Evolutionary conservation across 2,329 filamentous ascomycete genomes (phyloP).

Genomic region (Sporothrix brasiliensis): DNA sequence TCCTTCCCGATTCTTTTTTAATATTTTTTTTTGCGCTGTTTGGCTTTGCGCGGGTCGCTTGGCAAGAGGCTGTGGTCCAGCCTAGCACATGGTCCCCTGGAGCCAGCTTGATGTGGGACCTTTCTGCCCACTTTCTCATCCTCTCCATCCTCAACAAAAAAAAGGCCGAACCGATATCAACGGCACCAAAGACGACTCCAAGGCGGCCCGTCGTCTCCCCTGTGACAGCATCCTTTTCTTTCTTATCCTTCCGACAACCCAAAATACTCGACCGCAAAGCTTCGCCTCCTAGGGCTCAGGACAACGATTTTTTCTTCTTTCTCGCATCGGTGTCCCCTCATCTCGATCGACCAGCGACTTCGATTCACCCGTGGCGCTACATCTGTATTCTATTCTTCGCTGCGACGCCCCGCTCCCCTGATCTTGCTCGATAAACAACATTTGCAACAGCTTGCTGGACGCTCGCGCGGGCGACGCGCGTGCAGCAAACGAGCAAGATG

Average conservation of each 20-base stretch:
- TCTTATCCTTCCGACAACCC: background rate
- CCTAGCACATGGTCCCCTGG: conserved; percentile 4
- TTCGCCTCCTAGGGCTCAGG: background rate
- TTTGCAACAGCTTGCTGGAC: conserved; percentile 1
- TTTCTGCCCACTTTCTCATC: conserved; percentile 10
- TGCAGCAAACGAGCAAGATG: conserved; percentile 36
- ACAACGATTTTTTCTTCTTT: background rate
- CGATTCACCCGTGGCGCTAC: background rate
- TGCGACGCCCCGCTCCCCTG: background rate
- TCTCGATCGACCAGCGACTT: conserved; percentile 4
- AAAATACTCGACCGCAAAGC: background rate
- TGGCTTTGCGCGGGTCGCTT: conserved; percentile 22
- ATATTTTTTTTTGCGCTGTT: background rate
- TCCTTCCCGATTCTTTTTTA: background rate
- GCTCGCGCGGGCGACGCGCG: conserved; percentile 10
- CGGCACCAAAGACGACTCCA: background rate
- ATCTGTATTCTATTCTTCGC: no score
- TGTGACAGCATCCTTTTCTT: background rate
- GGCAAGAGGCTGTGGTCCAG: conserved; percentile 3
- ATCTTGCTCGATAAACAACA: background rate
- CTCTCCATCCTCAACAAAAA: conserved; percentile 21
- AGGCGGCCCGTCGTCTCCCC: background rate
- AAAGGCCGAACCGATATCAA: background rate
- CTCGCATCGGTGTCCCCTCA: background rate
- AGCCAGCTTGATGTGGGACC: conserved; percentile 8